Evolutionary conservation across 2,329 filamentous ascomycete genomes (phyloP).

Genomic region (Neophaeococcomyces aloes): DNA sequence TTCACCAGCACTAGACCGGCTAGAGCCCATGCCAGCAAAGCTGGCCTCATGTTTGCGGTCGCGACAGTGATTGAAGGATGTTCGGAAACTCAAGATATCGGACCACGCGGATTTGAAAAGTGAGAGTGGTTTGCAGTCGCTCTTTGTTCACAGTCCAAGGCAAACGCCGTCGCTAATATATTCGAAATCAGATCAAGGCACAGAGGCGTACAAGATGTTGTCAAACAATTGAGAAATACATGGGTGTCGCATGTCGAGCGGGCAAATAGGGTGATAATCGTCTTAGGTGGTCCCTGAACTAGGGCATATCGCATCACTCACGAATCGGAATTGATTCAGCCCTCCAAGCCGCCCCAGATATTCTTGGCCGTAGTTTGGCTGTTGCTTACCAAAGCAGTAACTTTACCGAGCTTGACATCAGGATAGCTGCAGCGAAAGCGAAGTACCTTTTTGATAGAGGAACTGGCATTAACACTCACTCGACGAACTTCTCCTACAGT

Average conservation of each 20-base stretch:
- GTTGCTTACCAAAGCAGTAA: not conserved
- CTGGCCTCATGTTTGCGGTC: slow-evolving; percentile 17
- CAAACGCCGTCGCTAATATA: not conserved
- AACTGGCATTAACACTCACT: too few species aligned
- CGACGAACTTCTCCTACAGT: too few species aligned
- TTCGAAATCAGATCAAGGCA: not conserved
- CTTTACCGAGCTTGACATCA: not conserved
- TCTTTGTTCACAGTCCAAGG: not conserved
- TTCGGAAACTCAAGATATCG: not conserved
- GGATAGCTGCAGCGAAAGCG: not conserved
- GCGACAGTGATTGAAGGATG: not conserved
- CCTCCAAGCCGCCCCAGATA: not conserved
- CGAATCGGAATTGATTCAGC: not conserved
- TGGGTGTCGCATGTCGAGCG: not conserved
- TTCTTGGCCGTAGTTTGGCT: not conserved
- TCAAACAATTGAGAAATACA: not conserved
- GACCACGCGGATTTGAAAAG: too few species aligned
- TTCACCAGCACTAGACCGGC: slow-evolving; percentile 9
- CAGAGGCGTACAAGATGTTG: not conserved
- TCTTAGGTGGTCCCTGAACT: not conserved
- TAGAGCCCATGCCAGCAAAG: slow-evolving; percentile 20
- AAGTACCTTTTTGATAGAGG: not conserved
- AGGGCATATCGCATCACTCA: not conserved
- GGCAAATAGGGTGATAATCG: not conserved
- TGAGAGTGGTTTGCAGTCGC: not conserved